Evolutionary conservation across 805 yeast species (phyloP), one percentile per base, ranked within the genome.

Genomic region (Nakazawaea holstii): DNA sequence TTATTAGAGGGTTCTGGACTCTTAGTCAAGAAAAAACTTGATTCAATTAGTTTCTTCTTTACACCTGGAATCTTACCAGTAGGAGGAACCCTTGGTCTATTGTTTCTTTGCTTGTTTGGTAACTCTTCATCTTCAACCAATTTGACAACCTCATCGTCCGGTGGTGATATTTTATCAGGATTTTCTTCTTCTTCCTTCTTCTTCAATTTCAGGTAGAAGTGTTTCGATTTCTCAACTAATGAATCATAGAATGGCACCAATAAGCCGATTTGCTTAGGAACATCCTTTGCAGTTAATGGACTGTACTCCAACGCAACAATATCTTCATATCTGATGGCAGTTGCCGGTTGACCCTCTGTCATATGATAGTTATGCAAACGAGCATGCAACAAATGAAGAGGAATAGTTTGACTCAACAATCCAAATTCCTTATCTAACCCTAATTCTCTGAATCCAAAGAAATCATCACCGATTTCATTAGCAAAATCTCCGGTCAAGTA

Each of bases 401-500:
- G 99, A 27, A 94, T 89, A 0, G 96, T 79, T 2, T 91, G 77
- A 28, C 91, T 84, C 43, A 90, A 66, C 60, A 92, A 70, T 9
- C 92, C 91, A 62, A 89, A 85, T 63, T 94, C 99, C 57, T 84
- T 87, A 58, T 92, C 98, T 45, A 94, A 69, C 0, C 99, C 99
- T 41, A 94, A 71, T 54, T 92, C 98, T 60, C 79, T 86, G 72
- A 94, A 95, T 0, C 99, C 99, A 68, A 95, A 95, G 74, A 91
- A 94, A 67, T 94, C 99, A 57, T 92, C 99, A 6, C 98, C 99
- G 35, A 94, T 69, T 51, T 91, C 97, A 56, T 79, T 84, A 1
- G 97, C 85, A 62, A 94, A 94, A 58, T 91, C 97, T 49, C 99
- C 99, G 29, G 94, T 86, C 54, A 92, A 67, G 61, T 91, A 94